Evolutionary conservation across 176 grass and related monocot genomes (phyloP).

Genomic region (Carex littledalei): DNA sequence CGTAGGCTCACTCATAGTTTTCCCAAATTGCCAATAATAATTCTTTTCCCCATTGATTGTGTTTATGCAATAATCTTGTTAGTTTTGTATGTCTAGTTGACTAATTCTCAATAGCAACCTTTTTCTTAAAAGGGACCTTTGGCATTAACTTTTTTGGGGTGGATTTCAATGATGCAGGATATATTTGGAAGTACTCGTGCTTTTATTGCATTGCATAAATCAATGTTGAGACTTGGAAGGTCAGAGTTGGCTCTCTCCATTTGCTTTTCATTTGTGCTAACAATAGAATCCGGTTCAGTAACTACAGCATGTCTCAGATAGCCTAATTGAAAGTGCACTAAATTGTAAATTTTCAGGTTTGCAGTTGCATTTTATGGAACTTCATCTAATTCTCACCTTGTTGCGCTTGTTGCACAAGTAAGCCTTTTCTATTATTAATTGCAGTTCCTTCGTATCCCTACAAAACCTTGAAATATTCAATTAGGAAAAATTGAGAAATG

Average conservation of each 20-base stretch:
- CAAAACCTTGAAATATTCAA: not conserved
- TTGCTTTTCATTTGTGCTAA: conserved; percentile 6
- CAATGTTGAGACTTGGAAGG: conserved; percentile 69
- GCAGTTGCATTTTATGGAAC: conserved; percentile 88
- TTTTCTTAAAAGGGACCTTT: not conserved
- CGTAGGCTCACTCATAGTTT: not conserved
- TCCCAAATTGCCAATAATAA: not conserved
- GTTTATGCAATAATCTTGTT: not conserved
- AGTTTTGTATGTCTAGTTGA: not conserved
- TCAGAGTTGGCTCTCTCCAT: conserved; percentile 36
- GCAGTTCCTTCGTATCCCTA: not conserved
- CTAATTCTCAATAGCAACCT: not conserved
- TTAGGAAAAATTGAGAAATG: not conserved
- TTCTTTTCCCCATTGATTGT: not conserved
- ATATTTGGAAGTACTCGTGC: conserved; percentile 74
- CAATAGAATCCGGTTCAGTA: not conserved
- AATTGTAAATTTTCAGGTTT: conserved; percentile 67
- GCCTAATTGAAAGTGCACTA: not conserved
- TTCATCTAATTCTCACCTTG: conserved; percentile 58
- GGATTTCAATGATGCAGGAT: conserved; percentile 52
- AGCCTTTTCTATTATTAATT: conserved; percentile 14
- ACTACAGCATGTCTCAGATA: not conserved
- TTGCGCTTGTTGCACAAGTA: conserved; percentile 88
- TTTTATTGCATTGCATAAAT: conserved; percentile 87
- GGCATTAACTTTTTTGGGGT: not conserved